These are phyloP conservation scores for Populus euphratica DNA, from an alignment of 345 rosid species.

Conservation along the genomic window DNA sequence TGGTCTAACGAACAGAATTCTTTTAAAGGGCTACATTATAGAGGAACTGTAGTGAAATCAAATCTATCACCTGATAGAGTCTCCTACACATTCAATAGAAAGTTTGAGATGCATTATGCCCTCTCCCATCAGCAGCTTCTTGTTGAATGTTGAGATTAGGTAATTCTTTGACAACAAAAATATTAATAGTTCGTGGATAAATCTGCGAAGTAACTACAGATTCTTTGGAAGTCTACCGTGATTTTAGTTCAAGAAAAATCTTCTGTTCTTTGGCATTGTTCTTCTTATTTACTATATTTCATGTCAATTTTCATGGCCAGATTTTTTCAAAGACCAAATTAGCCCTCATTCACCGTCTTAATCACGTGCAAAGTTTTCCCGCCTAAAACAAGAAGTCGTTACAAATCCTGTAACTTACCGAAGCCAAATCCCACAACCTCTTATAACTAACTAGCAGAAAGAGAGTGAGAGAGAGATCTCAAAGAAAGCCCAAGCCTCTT, in stretches of 20 bases:
- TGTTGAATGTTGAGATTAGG: not conserved
- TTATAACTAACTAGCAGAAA: not conserved
- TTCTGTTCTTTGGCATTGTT: not conserved
- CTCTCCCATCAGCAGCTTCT: not conserved
- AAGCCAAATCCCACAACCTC: not conserved
- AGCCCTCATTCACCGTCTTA: not conserved
- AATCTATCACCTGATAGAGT: conserved; percentile 41
- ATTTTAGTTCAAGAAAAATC: not conserved
- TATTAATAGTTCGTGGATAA: not conserved
- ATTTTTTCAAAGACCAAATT: not conserved
- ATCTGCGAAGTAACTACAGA: not conserved
- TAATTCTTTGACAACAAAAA: not conserved
- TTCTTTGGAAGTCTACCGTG: not conserved
- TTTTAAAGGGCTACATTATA: conserved; percentile 44
- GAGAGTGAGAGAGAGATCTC: not conserved
- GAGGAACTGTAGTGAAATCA: conserved; percentile 39
- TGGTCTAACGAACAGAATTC: conserved; percentile 40
- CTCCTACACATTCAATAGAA: conserved; percentile 50
- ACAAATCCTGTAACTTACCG: not conserved
- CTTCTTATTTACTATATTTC: not conserved
- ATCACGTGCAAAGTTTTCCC: not conserved
- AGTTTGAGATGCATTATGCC: conserved; percentile 36
- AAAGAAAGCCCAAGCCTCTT: not conserved
- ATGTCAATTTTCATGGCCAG: not conserved
- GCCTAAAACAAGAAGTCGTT: not conserved